Percentiles rank a stretch among this genome's conserved stretches.
Conservation (phyloP, 2,329 filamentous ascomycete genomes). For the Penicillium freii region DNA sequence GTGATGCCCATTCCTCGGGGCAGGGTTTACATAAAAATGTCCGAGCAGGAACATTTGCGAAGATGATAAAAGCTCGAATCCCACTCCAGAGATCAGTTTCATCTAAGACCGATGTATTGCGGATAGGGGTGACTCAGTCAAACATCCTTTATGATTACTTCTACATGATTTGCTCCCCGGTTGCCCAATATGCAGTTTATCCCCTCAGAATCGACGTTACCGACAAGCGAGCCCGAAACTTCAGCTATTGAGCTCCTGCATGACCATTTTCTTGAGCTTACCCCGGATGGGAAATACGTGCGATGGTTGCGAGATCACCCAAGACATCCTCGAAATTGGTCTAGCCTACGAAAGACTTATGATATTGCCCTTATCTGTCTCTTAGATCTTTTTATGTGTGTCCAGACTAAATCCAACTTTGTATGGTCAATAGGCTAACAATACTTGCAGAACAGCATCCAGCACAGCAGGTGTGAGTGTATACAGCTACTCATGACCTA, state of each 20-base stretch:
- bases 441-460: conserved; percentile 30
- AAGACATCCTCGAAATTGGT: conserved; percentile 36
- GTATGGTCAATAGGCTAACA: conserved; percentile 6
- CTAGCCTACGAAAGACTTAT: conserved; percentile 27
- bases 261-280: conserved; percentile 29
- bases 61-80: conserved; percentile 6
- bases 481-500: not conserved
- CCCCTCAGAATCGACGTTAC: conserved; percentile 1
- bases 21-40: conserved; percentile 2
- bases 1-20: conserved; percentile 4
- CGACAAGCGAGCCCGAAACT: conserved; percentile 13
- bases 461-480: conserved; percentile 37
- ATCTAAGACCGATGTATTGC: not conserved
- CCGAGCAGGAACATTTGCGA: not conserved
- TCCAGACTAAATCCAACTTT: not conserved
- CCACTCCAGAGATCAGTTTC: not conserved
- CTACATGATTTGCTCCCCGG: not conserved
- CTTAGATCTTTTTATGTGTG: conserved; percentile 37
- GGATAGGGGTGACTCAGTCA: not conserved
- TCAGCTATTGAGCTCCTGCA: conserved; percentile 20
- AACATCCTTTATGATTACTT: not conserved
- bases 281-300: conserved; percentile 31
- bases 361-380: conserved; percentile 30
- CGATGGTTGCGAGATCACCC: conserved; percentile 32
- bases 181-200: conserved; percentile 15